Evolutionary conservation across 2,329 filamentous ascomycete species (phyloP).

Genomic region (Colletotrichum acutatum): DNA sequence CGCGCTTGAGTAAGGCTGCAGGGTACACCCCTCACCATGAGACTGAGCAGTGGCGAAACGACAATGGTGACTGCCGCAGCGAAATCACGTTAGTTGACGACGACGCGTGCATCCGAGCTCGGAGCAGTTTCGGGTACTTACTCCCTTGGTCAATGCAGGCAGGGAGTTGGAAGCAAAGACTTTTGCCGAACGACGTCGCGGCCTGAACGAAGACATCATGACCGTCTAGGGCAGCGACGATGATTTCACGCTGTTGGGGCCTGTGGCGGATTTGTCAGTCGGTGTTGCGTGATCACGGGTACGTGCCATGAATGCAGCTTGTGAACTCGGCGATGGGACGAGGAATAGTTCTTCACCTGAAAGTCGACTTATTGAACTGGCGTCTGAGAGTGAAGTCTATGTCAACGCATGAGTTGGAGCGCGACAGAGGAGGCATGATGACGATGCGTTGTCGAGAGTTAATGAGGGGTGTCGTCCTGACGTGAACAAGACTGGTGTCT

Average conservation of each 20-base stretch:
- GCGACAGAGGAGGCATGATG: constrained; percentile 54
- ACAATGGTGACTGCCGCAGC: constrained; percentile 80
- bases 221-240: constrained; percentile 81
- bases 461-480: constrained; percentile 12
- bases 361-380: constrained; percentile 79
- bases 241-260: constrained; percentile 88
- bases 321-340: not conserved
- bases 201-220: constrained; percentile 95
- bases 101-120: constrained; percentile 27
- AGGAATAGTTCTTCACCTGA: constrained; percentile 65
- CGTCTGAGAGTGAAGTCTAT: constrained; percentile 79
- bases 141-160: constrained; percentile 89
- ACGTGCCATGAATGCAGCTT: not conserved
- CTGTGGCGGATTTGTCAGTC: constrained; percentile 24
- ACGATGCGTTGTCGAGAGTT: constrained; percentile 30
- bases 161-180: constrained; percentile 90
- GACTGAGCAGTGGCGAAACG: constrained; percentile 85
- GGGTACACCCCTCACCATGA: constrained; percentile 73
- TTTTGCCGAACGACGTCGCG: constrained; percentile 91
- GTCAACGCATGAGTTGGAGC: constrained; percentile 66
- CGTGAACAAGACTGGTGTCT: constrained; percentile 4
- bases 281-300: constrained; percentile 53
- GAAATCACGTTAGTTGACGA: constrained; percentile 36
- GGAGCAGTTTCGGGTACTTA: constrained; percentile 55
- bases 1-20: constrained; percentile 11